Evolutionary conservation across 2,329 filamentous ascomycete genomes (phyloP).

Genomic region (Ophiocordyceps robertsii): DNA sequence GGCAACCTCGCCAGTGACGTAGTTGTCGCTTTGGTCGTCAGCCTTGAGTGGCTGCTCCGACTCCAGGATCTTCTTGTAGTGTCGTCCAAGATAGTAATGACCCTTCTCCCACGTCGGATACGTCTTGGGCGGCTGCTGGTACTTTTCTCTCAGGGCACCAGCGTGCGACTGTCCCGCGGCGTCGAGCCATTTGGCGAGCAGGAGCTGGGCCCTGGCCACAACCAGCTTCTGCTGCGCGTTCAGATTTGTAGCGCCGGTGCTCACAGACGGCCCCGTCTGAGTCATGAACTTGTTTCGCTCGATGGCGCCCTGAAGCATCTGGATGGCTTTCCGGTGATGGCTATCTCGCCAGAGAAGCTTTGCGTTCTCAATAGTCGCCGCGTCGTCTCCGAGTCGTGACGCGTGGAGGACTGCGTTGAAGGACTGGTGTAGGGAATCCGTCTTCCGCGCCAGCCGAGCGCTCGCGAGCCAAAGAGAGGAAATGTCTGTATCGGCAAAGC

Average conservation of each 20-base stretch:
- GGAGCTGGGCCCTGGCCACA: slow-evolving; percentile 66
- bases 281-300: slow-evolving; percentile 61
- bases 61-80: slow-evolving; percentile 93
- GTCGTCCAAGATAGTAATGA: slow-evolving; percentile 90
- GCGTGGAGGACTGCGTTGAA: slow-evolving; percentile 92
- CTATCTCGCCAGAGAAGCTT: slow-evolving; percentile 87
- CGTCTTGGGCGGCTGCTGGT: slow-evolving; percentile 66
- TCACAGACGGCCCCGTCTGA: slow-evolving; percentile 22
- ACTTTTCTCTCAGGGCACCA: slow-evolving; percentile 64
- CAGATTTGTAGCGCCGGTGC: slow-evolving; percentile 18
- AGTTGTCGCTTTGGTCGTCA: slow-evolving; percentile 64
- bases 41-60: slow-evolving; percentile 67
- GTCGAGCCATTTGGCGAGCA: slow-evolving; percentile 95
- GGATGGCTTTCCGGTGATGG: slow-evolving; percentile 88
- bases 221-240: slow-evolving; percentile 44
- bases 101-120: slow-evolving; percentile 80
- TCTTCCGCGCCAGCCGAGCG: slow-evolving; percentile 75
- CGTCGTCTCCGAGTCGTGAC: slow-evolving; percentile 67
- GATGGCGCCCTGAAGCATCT: slow-evolving; percentile 78
- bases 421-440: slow-evolving; percentile 70
- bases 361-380: slow-evolving; percentile 88
- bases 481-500: slow-evolving; percentile 59
- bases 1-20: slow-evolving; percentile 67
- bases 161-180: slow-evolving; percentile 87
- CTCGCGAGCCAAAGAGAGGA: slow-evolving; percentile 77